These are phyloP conservation scores for Marsdenia floribunda DNA, from an alignment of 257 asterid genomes.

Conservation along the genomic window DNA sequence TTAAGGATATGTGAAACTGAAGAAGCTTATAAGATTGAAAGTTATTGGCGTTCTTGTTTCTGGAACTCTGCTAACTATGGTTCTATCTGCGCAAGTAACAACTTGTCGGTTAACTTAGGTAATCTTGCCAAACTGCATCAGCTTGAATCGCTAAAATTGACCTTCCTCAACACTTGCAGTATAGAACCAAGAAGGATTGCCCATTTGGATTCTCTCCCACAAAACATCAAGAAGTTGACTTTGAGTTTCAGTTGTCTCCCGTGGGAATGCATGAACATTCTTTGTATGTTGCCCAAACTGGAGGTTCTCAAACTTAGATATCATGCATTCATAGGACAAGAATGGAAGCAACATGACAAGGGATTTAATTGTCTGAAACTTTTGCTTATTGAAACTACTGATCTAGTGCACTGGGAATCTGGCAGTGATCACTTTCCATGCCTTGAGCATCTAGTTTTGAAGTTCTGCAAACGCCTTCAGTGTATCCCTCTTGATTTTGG, in stretches of 20 bases:
- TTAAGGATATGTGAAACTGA: conserved; percentile 22
- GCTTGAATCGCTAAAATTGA: conserved; percentile 18
- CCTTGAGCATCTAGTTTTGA: neutral
- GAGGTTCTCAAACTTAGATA: conserved; percentile 18
- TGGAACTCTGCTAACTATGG: neutral
- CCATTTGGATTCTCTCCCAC: conserved; percentile 1
- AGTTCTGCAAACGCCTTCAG: neutral
- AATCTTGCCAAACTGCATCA: conserved; percentile 8
- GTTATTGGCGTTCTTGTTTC: neutral
- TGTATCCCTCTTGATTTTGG: neutral
- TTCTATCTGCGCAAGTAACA: neutral
- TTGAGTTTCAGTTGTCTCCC: conserved; percentile 7
- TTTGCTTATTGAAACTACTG: conserved; percentile 5
- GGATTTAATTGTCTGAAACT: conserved; percentile 15
- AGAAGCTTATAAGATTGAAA: neutral
- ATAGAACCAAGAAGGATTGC: neutral
- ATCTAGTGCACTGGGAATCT: conserved; percentile 16
- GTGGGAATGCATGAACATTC: conserved; percentile 11
- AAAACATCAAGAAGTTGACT: conserved; percentile 19
- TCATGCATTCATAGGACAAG: conserved; percentile 13
- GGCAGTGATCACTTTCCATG: conserved; percentile 1
- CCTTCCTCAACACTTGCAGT: neutral
- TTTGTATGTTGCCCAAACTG: conserved; percentile 20
- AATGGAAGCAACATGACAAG: conserved; percentile 19
- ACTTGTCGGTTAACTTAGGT: neutral